Conservation (phyloP, 2,329 filamentous ascomycete genomes). For the Lecanicillium sp. region DNA sequence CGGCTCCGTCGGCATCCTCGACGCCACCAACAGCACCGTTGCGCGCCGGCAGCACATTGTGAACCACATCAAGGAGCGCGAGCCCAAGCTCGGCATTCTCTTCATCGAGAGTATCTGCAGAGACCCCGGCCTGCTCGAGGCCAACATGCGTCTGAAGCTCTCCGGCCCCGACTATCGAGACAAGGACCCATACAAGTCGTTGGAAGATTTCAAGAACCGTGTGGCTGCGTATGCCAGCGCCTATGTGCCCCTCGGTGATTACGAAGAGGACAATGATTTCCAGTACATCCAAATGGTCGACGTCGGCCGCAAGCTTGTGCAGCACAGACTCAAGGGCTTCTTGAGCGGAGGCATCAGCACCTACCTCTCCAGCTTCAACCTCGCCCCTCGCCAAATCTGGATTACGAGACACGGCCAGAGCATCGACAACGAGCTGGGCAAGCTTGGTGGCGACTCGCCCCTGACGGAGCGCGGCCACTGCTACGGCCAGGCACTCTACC, state of each 20-base stretch:
- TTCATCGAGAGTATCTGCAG: conserved; percentile 94
- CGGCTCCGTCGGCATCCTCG: conserved; percentile 88
- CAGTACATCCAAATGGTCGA: conserved; percentile 93
- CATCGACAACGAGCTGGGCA: conserved; percentile 75
- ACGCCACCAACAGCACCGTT: conserved; percentile 94
- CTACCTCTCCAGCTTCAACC: conserved; percentile 93
- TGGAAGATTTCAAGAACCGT: conserved; percentile 87
- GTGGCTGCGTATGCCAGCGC: conserved; percentile 91
- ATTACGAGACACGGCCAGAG: conserved; percentile 94
- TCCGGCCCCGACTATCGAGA: conserved; percentile 93
- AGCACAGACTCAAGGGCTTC: conserved; percentile 86
- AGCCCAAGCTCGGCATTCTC: conserved; percentile 81
- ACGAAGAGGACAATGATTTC: conserved; percentile 84
- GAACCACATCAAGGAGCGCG: conserved; percentile 71
- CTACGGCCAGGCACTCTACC: conserved; percentile 73
- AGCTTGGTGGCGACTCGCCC: conserved; percentile 84
- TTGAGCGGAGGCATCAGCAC: conserved; percentile 87
- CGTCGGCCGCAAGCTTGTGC: conserved; percentile 88
- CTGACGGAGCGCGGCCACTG: conserved; percentile 71
- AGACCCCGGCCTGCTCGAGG: conserved; percentile 76
- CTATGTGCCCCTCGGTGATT: conserved; percentile 83
- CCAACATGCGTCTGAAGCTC: conserved; percentile 95
- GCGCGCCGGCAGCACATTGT: conserved; percentile 77
- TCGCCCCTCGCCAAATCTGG: conserved; percentile 94
- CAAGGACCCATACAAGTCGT: conserved; percentile 77